These are phyloP conservation scores for Castanea mollissima DNA, from an alignment of 306 rosid genomes.

Conservation along the genomic window DNA sequence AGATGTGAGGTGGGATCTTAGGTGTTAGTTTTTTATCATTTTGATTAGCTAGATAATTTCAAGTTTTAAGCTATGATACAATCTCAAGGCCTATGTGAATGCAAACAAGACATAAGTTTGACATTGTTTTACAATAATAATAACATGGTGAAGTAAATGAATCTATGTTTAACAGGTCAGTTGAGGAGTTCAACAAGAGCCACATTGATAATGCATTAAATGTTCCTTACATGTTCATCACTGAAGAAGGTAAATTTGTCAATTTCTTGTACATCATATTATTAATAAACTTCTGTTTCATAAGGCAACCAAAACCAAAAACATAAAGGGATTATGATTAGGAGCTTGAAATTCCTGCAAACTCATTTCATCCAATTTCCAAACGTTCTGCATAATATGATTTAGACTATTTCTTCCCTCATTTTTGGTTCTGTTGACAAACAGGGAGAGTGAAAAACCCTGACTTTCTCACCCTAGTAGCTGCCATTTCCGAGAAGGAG, in stretches of 20 bases:
- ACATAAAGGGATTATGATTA: too few species aligned
- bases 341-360: not conserved
- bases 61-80: too few species aligned
- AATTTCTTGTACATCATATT: not conserved
- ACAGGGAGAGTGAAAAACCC: constrained; percentile 44
- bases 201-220: constrained; percentile 42
- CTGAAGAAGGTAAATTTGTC: constrained; percentile 32
- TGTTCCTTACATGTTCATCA: constrained; percentile 49
- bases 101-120: too few species aligned
- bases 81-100: too few species aligned
- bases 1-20: constrained; percentile 38
- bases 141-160: not conserved
- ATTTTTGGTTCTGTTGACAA: not conserved
- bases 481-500: constrained; percentile 28
- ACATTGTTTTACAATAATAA: not conserved
- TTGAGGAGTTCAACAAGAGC: constrained; percentile 49
- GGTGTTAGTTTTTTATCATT: not conserved
- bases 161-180: constrained; percentile 11
- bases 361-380: not conserved
- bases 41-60: not conserved
- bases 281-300: not conserved
- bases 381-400: not conserved
- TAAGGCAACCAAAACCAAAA: too few species aligned
- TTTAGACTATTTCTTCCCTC: not conserved
- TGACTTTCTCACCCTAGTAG: constrained; percentile 31